Conservation (phyloP, 805 yeast species). For the Diddensiella santjacobensis region DNA sequence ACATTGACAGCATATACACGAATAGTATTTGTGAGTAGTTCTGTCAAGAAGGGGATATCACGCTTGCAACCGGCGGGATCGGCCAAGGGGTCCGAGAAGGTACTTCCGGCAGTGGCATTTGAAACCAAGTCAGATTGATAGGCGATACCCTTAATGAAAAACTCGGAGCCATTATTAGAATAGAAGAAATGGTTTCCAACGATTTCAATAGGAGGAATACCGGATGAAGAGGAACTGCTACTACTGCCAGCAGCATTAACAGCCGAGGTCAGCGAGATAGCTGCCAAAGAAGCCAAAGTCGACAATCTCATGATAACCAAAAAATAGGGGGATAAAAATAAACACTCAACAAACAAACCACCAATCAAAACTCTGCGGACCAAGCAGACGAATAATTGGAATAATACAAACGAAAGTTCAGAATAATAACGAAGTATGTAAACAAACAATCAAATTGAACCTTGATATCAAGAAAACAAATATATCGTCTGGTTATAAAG, state of each 20-base stretch:
- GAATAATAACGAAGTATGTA: neutral
- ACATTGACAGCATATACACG: conserved; percentile 87
- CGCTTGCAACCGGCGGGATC: conserved; percentile 66
- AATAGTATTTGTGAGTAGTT: conserved; percentile 69
- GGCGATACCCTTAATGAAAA: conserved; percentile 83
- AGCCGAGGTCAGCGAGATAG: conserved; percentile 12
- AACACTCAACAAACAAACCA: neutral
- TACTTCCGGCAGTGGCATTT: conserved; percentile 56
- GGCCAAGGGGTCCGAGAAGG: conserved; percentile 72
- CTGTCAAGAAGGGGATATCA: conserved; percentile 72
- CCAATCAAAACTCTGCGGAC: neutral
- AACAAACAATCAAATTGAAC: too few relatives aligned
- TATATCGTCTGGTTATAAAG: too few relatives aligned
- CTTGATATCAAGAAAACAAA: too few relatives aligned
- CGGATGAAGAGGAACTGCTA: conserved; percentile 4
- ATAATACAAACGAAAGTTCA: neutral
- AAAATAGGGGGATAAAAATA: neutral
- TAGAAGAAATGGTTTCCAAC: conserved; percentile 75
- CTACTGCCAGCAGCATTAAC: conserved; percentile 5
- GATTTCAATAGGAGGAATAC: conserved; percentile 52
- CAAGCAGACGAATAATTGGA: neutral
- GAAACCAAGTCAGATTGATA: conserved; percentile 66
- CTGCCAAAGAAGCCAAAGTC: conserved; percentile 9
- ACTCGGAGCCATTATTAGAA: conserved; percentile 69
- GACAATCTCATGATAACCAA: conserved; percentile 1